These are phyloP conservation scores for Emergomyces pasteurianus DNA, from an alignment of 2,329 filamentous ascomycete species.

Conservation along the genomic window DNA sequence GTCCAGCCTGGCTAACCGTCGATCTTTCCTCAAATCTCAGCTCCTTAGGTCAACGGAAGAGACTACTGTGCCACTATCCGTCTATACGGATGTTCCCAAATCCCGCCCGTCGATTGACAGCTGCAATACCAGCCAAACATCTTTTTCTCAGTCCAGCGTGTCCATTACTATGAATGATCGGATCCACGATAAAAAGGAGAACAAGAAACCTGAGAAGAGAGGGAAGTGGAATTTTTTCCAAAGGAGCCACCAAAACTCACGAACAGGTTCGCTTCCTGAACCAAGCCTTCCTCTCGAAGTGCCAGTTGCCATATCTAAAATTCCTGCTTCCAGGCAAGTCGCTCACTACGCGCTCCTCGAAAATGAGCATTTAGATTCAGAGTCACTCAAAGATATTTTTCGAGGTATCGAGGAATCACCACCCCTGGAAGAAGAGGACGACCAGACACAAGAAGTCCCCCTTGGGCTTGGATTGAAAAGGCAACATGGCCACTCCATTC, in stretches of 20 bases:
- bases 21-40: conserved; percentile 17
- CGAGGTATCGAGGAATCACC: conserved; percentile 28
- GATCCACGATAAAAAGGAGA: conserved; percentile 7
- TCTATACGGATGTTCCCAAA: conserved; percentile 15
- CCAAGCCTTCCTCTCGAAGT: conserved; percentile 20
- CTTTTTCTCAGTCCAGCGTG: conserved; percentile 5
- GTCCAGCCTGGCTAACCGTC: conserved; percentile 12
- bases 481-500: conserved; percentile 24
- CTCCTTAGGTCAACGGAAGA: conserved; percentile 15
- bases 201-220: conserved; percentile 24
- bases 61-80: conserved; percentile 10
- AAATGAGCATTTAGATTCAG: conserved; percentile 26
- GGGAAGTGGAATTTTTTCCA: conserved; percentile 51
- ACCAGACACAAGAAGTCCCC: conserved; percentile 10
- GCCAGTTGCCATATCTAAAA: conserved; percentile 26
- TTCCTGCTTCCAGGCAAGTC: conserved; percentile 32
- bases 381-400: conserved; percentile 29
- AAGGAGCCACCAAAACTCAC: conserved; percentile 21
- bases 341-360: conserved; percentile 50
- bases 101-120: conserved; percentile 16
- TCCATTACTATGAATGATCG: conserved; percentile 11
- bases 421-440: conserved; percentile 22
- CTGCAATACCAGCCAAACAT: conserved; percentile 8
- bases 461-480: conserved; percentile 22
- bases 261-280: conserved; percentile 31